Percentiles rank a stretch among this genome's conserved stretches.
These are phyloP conservation scores for Bolboschoenus planiculmis DNA, from an alignment of 176 grass and related monocot species.

Conservation along the genomic window DNA sequence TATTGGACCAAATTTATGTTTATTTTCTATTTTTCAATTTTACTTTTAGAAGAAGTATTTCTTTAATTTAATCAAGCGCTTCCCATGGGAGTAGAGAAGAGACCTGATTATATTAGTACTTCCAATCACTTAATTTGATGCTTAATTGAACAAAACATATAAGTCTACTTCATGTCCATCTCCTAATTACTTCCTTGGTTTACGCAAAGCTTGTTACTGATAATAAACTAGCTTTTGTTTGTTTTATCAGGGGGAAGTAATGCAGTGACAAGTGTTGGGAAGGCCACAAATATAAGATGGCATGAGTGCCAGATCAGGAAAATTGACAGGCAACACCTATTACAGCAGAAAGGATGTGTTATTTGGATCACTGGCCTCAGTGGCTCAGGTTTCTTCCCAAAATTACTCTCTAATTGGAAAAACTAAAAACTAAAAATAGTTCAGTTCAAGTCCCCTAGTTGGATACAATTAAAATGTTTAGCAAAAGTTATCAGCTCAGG, in stretches of 20 bases:
- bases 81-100: background rate
- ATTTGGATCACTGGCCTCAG: constrained; percentile 94
- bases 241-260: constrained; percentile 39
- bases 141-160: no score
- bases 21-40: background rate
- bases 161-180: background rate
- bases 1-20: background rate
- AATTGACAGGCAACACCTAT: constrained; percentile 37
- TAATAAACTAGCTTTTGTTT: background rate
- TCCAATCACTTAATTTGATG: background rate
- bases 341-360: constrained; percentile 78
- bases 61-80: background rate
- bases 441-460: background rate
- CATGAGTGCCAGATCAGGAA: constrained; percentile 63
- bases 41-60: background rate
- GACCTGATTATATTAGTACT: background rate
- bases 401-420: background rate
- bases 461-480: background rate
- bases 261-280: constrained; percentile 51
- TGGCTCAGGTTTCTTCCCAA: constrained; percentile 54
- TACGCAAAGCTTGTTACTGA: background rate
- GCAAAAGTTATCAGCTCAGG: background rate
- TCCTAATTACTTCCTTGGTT: background rate
- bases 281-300: constrained; percentile 81
- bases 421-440: background rate